phyloP scores from a whole-genome alignment of 371 early-diverging fungal genomes.

The Syncephalastrum racemosum region DNA sequence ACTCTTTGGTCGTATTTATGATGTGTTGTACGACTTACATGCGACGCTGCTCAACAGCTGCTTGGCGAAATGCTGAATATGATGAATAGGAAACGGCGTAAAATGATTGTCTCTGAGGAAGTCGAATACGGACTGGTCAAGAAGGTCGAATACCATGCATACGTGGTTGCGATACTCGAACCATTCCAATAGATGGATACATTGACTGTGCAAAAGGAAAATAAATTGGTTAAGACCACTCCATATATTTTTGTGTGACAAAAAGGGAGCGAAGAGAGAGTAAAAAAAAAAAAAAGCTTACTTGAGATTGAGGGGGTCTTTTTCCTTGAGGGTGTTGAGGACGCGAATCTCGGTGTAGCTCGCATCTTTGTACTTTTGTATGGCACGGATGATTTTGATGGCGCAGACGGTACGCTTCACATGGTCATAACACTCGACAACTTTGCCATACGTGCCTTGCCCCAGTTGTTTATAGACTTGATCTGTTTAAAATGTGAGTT shows the following conservation, averaged over 20 bases:
- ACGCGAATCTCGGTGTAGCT: conserved; percentile 88
- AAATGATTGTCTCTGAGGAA: conserved; percentile 91
- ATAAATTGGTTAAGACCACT: not conserved
- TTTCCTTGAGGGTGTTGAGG: conserved; percentile 69
- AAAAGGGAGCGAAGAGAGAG: not conserved
- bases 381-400: conserved; percentile 90
- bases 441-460: conserved; percentile 98
- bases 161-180: conserved; percentile 92
- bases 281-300: conserved; percentile 8
- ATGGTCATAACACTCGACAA: conserved; percentile 86
- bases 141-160: conserved; percentile 96
- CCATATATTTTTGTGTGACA: no score
- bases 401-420: conserved; percentile 50
- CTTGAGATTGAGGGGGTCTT: conserved; percentile 62
- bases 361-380: conserved; percentile 95
- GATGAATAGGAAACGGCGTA: conserved; percentile 83
- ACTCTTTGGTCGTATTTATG: not conserved
- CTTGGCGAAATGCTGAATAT: conserved; percentile 82
- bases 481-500: conserved; percentile 40
- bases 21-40: conserved; percentile 47
- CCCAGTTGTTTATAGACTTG: conserved; percentile 84
- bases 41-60: conserved; percentile 78
- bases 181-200: conserved; percentile 76
- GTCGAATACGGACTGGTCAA: conserved; percentile 89
- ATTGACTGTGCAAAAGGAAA: conserved; percentile 41